These are phyloP conservation scores for Fomitopsis betulina DNA, from an alignment of 1,284 basidiomycete species.

Conservation along the genomic window DNA sequence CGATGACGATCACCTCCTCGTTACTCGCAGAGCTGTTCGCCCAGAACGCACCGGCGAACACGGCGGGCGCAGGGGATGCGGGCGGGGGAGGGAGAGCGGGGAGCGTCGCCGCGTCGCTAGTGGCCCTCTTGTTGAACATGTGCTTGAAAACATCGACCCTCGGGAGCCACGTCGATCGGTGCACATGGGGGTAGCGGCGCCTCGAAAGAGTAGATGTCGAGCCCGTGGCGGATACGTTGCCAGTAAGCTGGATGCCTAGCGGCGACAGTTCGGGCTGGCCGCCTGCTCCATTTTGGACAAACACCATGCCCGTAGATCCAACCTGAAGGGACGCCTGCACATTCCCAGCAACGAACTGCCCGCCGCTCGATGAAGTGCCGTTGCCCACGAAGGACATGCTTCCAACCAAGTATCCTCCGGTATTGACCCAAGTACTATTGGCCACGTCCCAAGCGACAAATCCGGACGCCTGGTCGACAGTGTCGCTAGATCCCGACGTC, in stretches of 20 bases:
- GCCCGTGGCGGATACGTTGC: conserved; percentile 23
- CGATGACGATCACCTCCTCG: conserved; percentile 72
- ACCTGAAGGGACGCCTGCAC: conserved; percentile 50
- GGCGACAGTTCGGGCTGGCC: conserved; percentile 55
- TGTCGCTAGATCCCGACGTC: conserved; percentile 33
- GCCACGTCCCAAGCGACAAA: conserved; percentile 77
- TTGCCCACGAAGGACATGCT: conserved; percentile 70
- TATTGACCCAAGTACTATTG: conserved; percentile 62
- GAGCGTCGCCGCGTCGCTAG: conserved; percentile 26
- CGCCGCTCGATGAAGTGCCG: conserved; percentile 40
- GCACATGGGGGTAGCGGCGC: conserved; percentile 31
- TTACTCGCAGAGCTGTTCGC: conserved; percentile 64
- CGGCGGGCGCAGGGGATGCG: conserved; percentile 67
- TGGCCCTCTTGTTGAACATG: conserved; percentile 48
- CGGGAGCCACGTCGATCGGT: conserved; percentile 47
- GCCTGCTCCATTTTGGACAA: conserved; percentile 56
- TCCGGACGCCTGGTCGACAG: conserved; percentile 50
- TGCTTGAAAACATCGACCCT: conserved; percentile 37
- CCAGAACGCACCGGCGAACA: conserved; percentile 89
- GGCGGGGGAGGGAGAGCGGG: conserved; percentile 51
- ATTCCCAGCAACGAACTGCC: conserved; percentile 62
- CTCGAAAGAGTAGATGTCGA: conserved; percentile 17
- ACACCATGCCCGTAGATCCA: conserved; percentile 69
- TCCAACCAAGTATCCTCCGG: conserved; percentile 73
- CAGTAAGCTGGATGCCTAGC: conserved; percentile 49